Percentiles rank a stretch among this genome's conserved stretches.
These are phyloP conservation scores for Blyttiomyces sp. DNA, from an alignment of 371 early-diverging fungal genomes.

Conservation along the genomic window DNA sequence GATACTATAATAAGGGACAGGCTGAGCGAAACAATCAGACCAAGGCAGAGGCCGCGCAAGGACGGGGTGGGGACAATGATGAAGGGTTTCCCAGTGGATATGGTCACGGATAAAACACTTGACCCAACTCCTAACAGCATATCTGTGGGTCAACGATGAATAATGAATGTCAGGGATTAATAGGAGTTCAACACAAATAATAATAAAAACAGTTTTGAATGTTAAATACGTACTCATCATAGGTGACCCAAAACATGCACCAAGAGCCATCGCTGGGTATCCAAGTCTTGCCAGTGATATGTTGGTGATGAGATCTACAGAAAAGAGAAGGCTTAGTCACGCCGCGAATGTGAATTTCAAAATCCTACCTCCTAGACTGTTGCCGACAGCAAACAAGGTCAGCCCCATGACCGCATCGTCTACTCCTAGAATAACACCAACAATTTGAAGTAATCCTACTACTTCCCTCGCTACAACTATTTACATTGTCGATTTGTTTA, in stretches of 20 bases:
- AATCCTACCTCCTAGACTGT: constrained; percentile 33
- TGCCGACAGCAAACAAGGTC: constrained; percentile 40
- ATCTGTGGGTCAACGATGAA: constrained; percentile 8
- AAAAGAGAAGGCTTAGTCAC: not conserved
- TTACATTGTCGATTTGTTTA: no score
- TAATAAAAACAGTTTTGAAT: not conserved
- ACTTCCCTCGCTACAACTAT: constrained; percentile 34
- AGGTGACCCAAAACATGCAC: constrained; percentile 41
- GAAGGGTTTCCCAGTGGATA: no score
- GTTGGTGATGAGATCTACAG: constrained; percentile 37
- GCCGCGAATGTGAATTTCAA: not conserved
- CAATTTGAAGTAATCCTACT: constrained; percentile 27
- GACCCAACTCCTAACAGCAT: constrained; percentile 36
- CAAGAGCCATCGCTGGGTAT: constrained; percentile 44
- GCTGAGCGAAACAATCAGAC: no score
- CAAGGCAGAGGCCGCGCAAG: no score
- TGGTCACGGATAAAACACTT: no score
- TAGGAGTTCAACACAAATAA: not conserved
- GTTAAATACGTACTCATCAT: constrained; percentile 29
- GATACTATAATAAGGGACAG: no score
- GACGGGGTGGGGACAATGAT: no score
- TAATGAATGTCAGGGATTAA: not conserved
- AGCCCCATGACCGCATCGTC: constrained; percentile 32
- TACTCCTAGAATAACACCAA: constrained; percentile 28
- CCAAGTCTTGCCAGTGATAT: constrained; percentile 35